Conservation (phyloP, 768 basidiomycete species). For the Clavulina sp. region DNA sequence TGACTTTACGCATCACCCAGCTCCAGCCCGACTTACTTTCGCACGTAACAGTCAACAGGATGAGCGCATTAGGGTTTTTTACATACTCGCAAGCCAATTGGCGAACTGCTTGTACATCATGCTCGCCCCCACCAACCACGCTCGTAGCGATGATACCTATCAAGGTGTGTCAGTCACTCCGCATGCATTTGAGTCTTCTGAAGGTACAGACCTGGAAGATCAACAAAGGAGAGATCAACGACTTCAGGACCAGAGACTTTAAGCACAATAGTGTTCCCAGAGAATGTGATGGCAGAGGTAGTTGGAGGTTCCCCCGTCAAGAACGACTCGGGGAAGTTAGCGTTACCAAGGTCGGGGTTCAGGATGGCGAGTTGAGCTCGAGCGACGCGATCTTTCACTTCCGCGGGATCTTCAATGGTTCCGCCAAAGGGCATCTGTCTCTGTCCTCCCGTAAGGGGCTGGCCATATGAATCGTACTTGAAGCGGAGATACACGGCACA, state of each 20-base stretch:
- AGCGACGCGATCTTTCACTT: constrained; percentile 11
- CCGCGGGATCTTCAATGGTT: constrained; percentile 4
- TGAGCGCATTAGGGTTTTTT: constrained; percentile 3
- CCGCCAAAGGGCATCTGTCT: constrained; percentile 12
- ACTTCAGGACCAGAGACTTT: constrained; percentile 42
- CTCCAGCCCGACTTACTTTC: constrained; percentile 8
- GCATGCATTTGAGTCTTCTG: no score
- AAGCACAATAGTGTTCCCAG: constrained; percentile 37
- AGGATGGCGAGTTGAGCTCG: constrained; percentile 14
- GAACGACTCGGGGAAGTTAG: constrained; percentile 6
- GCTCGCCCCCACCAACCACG: constrained; percentile 3
- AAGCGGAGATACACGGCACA: constrained; percentile 21
- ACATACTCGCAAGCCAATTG: constrained; percentile 6
- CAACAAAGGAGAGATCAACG: constrained; percentile 46
- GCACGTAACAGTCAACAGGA: constrained; percentile 9
- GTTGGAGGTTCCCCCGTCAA: no score
- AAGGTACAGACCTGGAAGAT: constrained; percentile 39
- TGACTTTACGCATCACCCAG: no score
- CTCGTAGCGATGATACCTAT: constrained; percentile 10
- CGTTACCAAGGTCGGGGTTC: constrained; percentile 7
- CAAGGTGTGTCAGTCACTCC: no score
- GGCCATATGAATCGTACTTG: constrained; percentile 14
- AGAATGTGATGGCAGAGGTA: constrained; percentile 34
- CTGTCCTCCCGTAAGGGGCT: constrained; percentile 8
- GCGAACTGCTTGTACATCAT: constrained; percentile 6